These are phyloP conservation scores for Daedalea quercina DNA, from an alignment of 768 basidiomycete species.

Conservation along the genomic window DNA sequence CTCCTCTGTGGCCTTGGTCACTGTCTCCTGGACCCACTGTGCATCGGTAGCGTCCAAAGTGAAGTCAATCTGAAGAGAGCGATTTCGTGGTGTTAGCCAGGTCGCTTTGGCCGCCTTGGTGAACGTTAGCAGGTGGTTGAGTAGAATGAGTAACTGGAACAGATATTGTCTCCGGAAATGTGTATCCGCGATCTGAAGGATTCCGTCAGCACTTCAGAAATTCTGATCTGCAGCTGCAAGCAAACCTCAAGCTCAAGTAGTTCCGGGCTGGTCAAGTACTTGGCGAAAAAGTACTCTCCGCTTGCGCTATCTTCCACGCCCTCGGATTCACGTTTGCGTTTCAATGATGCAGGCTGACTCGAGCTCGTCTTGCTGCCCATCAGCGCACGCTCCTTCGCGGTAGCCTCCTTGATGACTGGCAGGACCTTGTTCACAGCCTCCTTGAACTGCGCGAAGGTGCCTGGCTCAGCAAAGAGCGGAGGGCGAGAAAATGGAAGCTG, in stretches of 20 bases:
- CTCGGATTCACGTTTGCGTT: slow-evolving; percentile 36
- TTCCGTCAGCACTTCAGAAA: not conserved
- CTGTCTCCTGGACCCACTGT: slow-evolving; percentile 72
- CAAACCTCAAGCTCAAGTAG: slow-evolving; percentile 81
- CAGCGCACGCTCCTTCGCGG: slow-evolving; percentile 81
- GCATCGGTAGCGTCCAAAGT: slow-evolving; percentile 60
- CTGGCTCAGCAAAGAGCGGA: slow-evolving; percentile 51
- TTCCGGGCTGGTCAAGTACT: slow-evolving; percentile 85
- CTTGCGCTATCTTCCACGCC: slow-evolving; percentile 57
- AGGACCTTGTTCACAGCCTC: slow-evolving; percentile 66
- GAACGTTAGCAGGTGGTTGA: slow-evolving; percentile 69
- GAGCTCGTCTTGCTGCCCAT: slow-evolving; percentile 59
- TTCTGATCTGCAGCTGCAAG: not conserved
- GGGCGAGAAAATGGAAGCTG: slow-evolving; percentile 84
- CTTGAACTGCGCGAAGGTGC: slow-evolving; percentile 59
- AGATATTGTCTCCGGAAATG: slow-evolving; percentile 92
- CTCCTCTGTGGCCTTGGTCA: slow-evolving; percentile 45
- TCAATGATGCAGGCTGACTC: slow-evolving; percentile 24
- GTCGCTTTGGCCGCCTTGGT: slow-evolving; percentile 58
- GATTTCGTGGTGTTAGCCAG: slow-evolving; percentile 61
- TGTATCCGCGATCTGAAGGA: slow-evolving; percentile 52
- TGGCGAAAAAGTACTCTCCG: slow-evolving; percentile 85
- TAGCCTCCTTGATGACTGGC: slow-evolving; percentile 78
- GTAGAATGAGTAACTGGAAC: slow-evolving; percentile 76
- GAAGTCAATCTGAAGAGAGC: slow-evolving; percentile 81